These are phyloP conservation scores for Fusarium caatingaense DNA, from an alignment of 2,329 filamentous ascomycete species.

Conservation along the genomic window DNA sequence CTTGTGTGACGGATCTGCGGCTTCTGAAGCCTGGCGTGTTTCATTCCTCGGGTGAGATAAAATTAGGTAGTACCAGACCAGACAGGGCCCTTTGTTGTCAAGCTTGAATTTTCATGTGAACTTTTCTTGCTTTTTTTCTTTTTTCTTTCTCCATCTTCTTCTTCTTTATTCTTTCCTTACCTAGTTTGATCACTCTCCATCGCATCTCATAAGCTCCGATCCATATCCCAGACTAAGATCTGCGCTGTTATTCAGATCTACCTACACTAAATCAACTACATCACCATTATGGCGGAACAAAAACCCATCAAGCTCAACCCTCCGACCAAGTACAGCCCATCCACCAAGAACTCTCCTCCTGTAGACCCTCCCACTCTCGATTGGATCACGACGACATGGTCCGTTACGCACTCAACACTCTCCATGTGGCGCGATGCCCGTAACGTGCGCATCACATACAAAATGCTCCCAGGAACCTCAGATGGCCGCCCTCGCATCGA, in stretches of 20 bases:
- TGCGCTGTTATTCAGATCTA: not conserved
- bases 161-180: not conserved
- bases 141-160: not conserved
- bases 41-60: slow-evolving; percentile 27
- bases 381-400: slow-evolving; percentile 76
- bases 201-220: not conserved
- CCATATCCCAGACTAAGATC: not conserved
- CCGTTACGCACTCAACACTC: slow-evolving; percentile 80
- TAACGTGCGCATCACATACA: slow-evolving; percentile 85
- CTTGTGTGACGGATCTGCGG: slow-evolving; percentile 17
- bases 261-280: not conserved
- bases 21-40: slow-evolving; percentile 31
- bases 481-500: slow-evolving; percentile 66
- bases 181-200: not conserved
- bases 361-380: slow-evolving; percentile 61
- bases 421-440: slow-evolving; percentile 83
- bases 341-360: slow-evolving; percentile 42
- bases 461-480: slow-evolving; percentile 56
- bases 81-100: slow-evolving; percentile 2
- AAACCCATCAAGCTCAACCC: slow-evolving; percentile 45
- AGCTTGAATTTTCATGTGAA: slow-evolving; percentile 9
- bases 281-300: slow-evolving; percentile 33
- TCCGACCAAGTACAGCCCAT: slow-evolving; percentile 63
- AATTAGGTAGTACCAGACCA: slow-evolving; percentile 24
- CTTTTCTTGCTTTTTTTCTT: not conserved